Conservation (phyloP, 768 basidiomycete species). For the Rickenella mellea region DNA sequence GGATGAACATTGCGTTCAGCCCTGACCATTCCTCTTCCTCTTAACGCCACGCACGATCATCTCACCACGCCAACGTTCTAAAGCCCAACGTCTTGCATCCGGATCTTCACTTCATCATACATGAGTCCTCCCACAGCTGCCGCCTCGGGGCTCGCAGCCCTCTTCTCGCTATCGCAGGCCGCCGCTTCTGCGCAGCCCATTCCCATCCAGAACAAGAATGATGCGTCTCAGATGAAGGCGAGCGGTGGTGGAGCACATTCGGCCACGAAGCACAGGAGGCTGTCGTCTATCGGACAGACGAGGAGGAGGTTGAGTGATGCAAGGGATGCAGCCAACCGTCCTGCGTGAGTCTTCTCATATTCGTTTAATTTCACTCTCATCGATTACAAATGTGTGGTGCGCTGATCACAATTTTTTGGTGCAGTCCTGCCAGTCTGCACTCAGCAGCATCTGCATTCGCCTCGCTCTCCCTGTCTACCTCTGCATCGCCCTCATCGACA, state of each 20-base stretch:
- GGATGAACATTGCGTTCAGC: no score
- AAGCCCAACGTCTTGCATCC: no score
- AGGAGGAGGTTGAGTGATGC: constrained; percentile 72
- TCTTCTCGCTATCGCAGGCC: constrained; percentile 62
- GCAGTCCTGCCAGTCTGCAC: not conserved
- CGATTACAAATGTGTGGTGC: constrained; percentile 4
- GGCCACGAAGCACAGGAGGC: constrained; percentile 48
- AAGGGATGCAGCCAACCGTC: constrained; percentile 64
- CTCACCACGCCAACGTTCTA: no score
- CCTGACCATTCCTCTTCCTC: no score
- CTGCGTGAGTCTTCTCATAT: constrained; percentile 45
- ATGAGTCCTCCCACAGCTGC: no score
- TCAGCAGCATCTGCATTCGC: constrained; percentile 2
- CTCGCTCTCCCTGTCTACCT: constrained; percentile 1
- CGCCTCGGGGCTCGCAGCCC: constrained; percentile 14
- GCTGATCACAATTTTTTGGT: not conserved
- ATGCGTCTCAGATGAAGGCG: not conserved
- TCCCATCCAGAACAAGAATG: constrained; percentile 16
- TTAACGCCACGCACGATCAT: no score
- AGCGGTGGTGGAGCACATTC: constrained; percentile 9
- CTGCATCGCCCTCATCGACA: not conserved
- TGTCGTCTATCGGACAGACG: constrained; percentile 62
- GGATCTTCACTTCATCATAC: no score
- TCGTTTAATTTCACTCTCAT: constrained; percentile 5
- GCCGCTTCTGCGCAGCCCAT: constrained; percentile 44